These are phyloP conservation scores for Naegleria gruberi DNA, from an alignment of 208 protist genomes.

Conservation along the genomic window DNA sequence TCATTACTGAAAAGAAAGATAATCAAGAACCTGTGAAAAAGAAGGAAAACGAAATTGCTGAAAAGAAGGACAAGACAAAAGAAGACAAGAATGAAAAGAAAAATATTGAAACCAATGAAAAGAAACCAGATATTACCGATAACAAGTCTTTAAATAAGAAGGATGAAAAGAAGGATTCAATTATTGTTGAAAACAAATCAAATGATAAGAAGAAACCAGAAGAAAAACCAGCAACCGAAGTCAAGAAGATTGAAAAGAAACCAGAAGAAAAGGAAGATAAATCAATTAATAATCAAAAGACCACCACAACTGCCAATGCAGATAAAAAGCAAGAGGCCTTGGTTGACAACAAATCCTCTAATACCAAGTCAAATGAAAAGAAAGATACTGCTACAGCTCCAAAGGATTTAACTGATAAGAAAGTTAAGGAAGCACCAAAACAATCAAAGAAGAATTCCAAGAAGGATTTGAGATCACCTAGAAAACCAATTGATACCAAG, in stretches of 20 bases:
- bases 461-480: neutral
- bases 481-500: neutral
- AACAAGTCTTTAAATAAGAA: neutral
- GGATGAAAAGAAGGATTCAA: no score
- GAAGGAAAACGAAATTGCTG: neutral
- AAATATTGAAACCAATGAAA: neutral
- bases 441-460: no score
- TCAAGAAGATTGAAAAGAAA: neutral
- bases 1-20: no score
- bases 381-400: neutral
- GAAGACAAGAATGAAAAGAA: neutral
- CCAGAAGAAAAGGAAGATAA: neutral
- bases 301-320: neutral
- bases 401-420: no score
- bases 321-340: neutral
- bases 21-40: no score
- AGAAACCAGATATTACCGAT: neutral
- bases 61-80: neutral
- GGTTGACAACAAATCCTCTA: neutral
- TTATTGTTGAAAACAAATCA: neutral
- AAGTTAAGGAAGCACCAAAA: no score
- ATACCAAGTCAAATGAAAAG: neutral
- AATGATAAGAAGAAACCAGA: neutral
- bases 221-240: neutral
- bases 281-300: neutral